These are phyloP conservation scores for Rhodotorula graminis DNA, from an alignment of 768 basidiomycete species.

Conservation along the genomic window DNA sequence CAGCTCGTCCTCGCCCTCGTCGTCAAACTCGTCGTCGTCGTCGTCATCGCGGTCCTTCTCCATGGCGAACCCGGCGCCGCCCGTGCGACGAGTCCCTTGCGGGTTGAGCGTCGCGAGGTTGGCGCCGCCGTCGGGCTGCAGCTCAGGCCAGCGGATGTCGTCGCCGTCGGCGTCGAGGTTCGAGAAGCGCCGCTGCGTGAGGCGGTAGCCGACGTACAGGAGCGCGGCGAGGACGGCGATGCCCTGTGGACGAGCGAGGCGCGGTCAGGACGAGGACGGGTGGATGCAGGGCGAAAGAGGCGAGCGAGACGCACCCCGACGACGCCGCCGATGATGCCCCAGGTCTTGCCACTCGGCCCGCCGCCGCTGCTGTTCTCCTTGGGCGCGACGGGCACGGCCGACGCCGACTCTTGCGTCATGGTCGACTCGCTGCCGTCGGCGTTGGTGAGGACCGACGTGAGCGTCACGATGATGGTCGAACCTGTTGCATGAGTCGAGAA, in stretches of 20 bases:
- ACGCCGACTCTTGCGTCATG: slow-evolving; percentile 6
- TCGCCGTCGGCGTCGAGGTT: slow-evolving; percentile 12
- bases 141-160: slow-evolving; percentile 25
- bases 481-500: background rate
- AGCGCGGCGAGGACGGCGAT: slow-evolving; percentile 10
- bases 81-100: slow-evolving; percentile 17
- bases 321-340: slow-evolving; percentile 33
- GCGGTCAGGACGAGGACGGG: too few species aligned
- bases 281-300: too few species aligned
- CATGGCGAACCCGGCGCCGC: slow-evolving; percentile 31
- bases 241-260: slow-evolving; percentile 8
- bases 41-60: slow-evolving; percentile 4
- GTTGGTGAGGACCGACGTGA: slow-evolving; percentile 28
- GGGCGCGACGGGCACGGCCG: background rate
- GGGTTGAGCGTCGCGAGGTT: slow-evolving; percentile 24
- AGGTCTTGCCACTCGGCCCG: slow-evolving; percentile 25
- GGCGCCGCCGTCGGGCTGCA: slow-evolving; percentile 8
- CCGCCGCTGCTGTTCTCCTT: slow-evolving; percentile 1
- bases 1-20: background rate
- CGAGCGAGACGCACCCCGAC: slow-evolving; percentile 11
- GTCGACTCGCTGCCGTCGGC: slow-evolving; percentile 25
- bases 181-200: slow-evolving; percentile 21
- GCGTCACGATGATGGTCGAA: slow-evolving; percentile 17
- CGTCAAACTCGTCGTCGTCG: background rate
- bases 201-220: slow-evolving; percentile 11